Evolutionary conservation across 2,329 filamentous ascomycete genomes (phyloP).

Genomic region (Botrytis deweyae): DNA sequence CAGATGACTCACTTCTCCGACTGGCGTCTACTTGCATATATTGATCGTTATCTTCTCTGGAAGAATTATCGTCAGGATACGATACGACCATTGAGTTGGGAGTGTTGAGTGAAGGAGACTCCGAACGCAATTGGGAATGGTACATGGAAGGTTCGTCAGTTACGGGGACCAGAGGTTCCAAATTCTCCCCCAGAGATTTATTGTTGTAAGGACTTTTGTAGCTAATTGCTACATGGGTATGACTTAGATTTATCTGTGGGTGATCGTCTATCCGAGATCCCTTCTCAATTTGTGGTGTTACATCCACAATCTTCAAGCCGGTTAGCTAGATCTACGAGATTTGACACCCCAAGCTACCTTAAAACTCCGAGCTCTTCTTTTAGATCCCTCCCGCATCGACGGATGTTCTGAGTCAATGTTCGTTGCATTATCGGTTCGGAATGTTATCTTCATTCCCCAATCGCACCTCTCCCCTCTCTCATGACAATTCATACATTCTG

Average conservation of each 20-base stretch:
- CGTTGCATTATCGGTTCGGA: conserved; percentile 39
- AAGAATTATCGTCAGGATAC: background rate
- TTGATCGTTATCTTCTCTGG: background rate
- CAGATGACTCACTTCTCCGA: background rate
- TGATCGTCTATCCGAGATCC: conserved; percentile 11
- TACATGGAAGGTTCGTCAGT: background rate
- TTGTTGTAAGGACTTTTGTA: too few relatives aligned
- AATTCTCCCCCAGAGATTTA: too few relatives aligned
- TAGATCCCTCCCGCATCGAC: conserved; percentile 35
- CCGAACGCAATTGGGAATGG: conserved; percentile 13
- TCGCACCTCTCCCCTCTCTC: conserved; percentile 38
- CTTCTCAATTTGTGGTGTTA: conserved; percentile 24
- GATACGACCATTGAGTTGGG: background rate
- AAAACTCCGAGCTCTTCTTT: background rate
- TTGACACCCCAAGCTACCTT: background rate
- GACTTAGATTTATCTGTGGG: too few relatives aligned
- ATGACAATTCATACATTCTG: conserved; percentile 38
- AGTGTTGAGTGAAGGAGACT: background rate
- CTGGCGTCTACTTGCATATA: conserved; percentile 14
- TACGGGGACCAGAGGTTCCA: too few relatives aligned
- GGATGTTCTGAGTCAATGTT: conserved; percentile 37
- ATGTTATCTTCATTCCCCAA: conserved; percentile 39
- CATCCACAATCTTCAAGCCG: conserved; percentile 24
- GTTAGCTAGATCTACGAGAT: background rate
- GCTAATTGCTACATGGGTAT: too few relatives aligned